phyloP scores from a whole-genome alignment of 2,329 filamentous ascomycete species.

The Ophiostoma sp. region DNA sequence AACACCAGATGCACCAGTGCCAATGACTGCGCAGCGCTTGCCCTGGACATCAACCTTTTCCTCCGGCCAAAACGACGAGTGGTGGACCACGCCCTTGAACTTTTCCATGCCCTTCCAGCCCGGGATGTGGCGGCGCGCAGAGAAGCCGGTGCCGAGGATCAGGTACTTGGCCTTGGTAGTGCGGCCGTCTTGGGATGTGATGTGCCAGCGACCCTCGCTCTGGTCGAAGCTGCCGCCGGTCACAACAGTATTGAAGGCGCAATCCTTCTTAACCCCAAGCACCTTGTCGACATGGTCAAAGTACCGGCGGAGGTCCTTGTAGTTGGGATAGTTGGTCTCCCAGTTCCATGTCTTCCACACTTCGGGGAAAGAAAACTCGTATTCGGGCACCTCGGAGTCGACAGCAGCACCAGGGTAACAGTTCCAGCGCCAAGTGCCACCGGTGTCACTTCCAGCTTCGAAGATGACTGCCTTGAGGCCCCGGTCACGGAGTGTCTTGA shows the following conservation, averaged over 20 bases:
- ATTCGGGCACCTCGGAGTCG: slow-evolving; percentile 50
- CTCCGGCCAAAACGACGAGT: slow-evolving; percentile 58
- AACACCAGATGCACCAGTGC: slow-evolving; percentile 60
- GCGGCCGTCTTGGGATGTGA: slow-evolving; percentile 47
- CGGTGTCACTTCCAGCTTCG: slow-evolving; percentile 48
- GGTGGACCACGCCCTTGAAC: slow-evolving; percentile 56
- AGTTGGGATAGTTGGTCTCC: slow-evolving; percentile 48
- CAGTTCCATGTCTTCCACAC: slow-evolving; percentile 54
- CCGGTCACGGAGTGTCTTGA: slow-evolving; percentile 47
- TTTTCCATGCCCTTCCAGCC: slow-evolving; percentile 54
- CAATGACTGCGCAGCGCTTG: slow-evolving; percentile 58
- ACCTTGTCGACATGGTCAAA: slow-evolving; percentile 56
- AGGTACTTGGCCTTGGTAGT: slow-evolving; percentile 47
- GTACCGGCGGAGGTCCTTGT: slow-evolving; percentile 50
- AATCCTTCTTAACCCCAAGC: slow-evolving; percentile 52
- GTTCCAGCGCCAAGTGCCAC: slow-evolving; percentile 54
- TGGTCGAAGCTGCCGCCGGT: slow-evolving; percentile 48
- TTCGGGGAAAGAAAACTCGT: slow-evolving; percentile 50
- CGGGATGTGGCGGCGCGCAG: slow-evolving; percentile 57
- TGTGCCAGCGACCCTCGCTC: slow-evolving; percentile 43
- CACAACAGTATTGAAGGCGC: slow-evolving; percentile 52
- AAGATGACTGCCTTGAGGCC: slow-evolving; percentile 47
- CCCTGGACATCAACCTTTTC: slow-evolving; percentile 50
- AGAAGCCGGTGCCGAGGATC: slow-evolving; percentile 50
- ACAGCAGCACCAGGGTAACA: slow-evolving; percentile 51